Conservation (phyloP, 805 yeast genomes). For the Candida rishiriensis region DNA sequence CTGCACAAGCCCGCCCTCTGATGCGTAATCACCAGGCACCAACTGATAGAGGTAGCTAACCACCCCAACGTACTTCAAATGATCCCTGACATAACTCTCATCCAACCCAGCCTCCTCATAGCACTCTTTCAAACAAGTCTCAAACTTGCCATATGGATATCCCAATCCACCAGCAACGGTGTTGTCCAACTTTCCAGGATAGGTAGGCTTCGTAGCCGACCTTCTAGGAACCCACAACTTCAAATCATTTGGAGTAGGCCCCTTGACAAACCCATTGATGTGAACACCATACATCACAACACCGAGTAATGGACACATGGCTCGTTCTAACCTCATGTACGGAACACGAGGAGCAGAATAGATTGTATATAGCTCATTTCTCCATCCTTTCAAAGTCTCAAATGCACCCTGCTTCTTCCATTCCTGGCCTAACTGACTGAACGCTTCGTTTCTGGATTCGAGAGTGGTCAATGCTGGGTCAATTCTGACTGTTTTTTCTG, state of each 20-base stretch:
- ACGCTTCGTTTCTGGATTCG: slow-evolving; percentile 36
- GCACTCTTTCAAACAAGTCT: slow-evolving; percentile 82
- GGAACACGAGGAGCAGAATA: slow-evolving; percentile 51
- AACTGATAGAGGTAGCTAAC: slow-evolving; percentile 58
- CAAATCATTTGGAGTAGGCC: slow-evolving; percentile 34
- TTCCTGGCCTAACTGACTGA: slow-evolving; percentile 38
- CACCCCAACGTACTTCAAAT: slow-evolving; percentile 54
- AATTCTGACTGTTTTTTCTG: slow-evolving; percentile 27
- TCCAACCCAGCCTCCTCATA: slow-evolving; percentile 85
- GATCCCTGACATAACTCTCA: slow-evolving; percentile 41
- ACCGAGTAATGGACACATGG: slow-evolving; percentile 77
- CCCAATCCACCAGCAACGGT: slow-evolving; percentile 96
- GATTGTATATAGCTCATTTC: slow-evolving; percentile 76
- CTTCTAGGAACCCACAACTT: slow-evolving; percentile 85
- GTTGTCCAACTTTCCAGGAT: slow-evolving; percentile 87
- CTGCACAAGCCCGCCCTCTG: slow-evolving; percentile 60
- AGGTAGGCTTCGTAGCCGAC: slow-evolving; percentile 74
- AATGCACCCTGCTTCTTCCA: slow-evolving; percentile 36
- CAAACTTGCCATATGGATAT: slow-evolving; percentile 66
- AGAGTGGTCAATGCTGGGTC: slow-evolving; percentile 28
- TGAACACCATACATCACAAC: slow-evolving; percentile 90
- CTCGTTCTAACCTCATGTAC: slow-evolving; percentile 73
- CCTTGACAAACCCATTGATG: slow-evolving; percentile 64
- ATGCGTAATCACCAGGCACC: slow-evolving; percentile 26
- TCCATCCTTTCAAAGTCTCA: slow-evolving; percentile 64